Conservation (phyloP, 768 basidiomycete species). For the Galerina marginata region DNA sequence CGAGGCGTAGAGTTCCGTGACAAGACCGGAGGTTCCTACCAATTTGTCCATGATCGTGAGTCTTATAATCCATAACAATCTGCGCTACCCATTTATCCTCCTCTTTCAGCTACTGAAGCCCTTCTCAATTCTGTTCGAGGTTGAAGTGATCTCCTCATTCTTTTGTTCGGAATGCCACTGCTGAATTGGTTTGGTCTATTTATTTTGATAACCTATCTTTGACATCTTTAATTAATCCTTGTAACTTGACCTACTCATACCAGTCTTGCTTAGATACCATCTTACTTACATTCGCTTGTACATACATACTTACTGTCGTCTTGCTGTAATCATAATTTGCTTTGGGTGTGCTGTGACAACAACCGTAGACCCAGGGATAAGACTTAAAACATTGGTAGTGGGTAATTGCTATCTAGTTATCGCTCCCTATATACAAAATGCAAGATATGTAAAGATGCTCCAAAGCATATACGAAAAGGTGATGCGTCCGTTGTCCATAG, state of each 20-base stretch:
- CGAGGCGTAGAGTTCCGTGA: slow-evolving; percentile 27
- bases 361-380: too few species aligned
- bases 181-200: too few species aligned
- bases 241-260: background rate
- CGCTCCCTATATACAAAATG: background rate
- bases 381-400: background rate
- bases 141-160: background rate
- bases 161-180: background rate
- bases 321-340: background rate
- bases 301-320: background rate
- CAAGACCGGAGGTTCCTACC: slow-evolving; percentile 22
- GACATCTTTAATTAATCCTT: background rate
- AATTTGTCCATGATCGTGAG: slow-evolving; percentile 23
- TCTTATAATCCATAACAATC: background rate
- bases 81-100: background rate
- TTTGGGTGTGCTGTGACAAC: background rate
- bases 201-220: background rate
- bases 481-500: background rate
- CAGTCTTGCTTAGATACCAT: background rate
- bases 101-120: slow-evolving; percentile 19
- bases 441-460: slow-evolving; percentile 3
- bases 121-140: slow-evolving; percentile 23
- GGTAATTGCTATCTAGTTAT: slow-evolving; percentile 4
- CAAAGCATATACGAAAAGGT: background rate
- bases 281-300: background rate